Evolutionary conservation across 306 rosid genomes (phyloP), one percentile per base, ranked within the genome.

Genomic region (Senna tora): DNA sequence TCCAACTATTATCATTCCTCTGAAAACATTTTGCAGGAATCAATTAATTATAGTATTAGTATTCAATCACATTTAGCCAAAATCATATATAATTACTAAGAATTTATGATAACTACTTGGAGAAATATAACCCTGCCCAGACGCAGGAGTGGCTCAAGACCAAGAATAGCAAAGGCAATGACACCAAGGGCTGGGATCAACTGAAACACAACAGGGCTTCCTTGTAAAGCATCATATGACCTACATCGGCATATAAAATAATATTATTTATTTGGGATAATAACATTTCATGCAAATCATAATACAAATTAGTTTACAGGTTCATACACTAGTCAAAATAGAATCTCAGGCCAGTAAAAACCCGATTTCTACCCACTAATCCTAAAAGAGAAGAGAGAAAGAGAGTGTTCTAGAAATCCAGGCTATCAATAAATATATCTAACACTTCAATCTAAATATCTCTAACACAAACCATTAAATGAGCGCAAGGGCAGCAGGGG

Each of bases 111-210:
- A 38, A 73, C 42, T 91, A 94, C 99, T 76, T 82, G 84, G 55
- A 94, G 83, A 83, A 91, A 82, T 72, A 88, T 53, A 75, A 81
- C 59, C 85, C 97, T 88, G 83, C 91, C 72, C 36, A 82, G 74
- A 50, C 91, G 96, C 72, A 94, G 38, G 42, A 94, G 83, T 67
- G 99, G 96, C 70, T 78, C 97, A 61, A 94, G 88, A 67, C 93
- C 99, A 75, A 87, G 91, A 77, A 88, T 88, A 76, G 96, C 91
- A 82, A 95, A 95, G 72, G 93, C 90, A 82, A 95, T 87, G 83
- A 91, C 34, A 71, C 95, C 87, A 77, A 84, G 84, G 56, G 96
- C 96, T 9, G 95, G 90, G 72, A 95, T 75, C 86, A 95, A 83
- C 61, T 83, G 84, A 72, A 79, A 74, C 53, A 83, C 74, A 72